Base-by-base conservation (phyloP, 176 grass and related monocot genomes). In the Ampelocalamus luodianensis region DNA sequence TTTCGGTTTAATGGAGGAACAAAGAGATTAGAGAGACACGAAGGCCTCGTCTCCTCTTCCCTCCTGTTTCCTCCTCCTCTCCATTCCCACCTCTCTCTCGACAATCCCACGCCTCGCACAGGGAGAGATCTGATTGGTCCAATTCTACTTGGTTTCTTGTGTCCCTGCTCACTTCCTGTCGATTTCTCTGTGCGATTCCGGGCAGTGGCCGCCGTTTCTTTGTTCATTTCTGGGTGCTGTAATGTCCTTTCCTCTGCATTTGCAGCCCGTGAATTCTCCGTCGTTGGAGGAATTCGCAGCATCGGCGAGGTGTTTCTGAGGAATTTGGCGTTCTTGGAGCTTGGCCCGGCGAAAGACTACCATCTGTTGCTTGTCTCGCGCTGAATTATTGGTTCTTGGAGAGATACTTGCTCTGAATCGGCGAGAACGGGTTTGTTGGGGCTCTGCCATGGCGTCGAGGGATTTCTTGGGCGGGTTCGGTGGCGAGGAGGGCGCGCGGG, bases 401-500 rank as follows among this genome's bases (percentile, higher is more conserved):
- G 38, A 48, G 24, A n/a, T 55, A 36, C 63, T 78, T 76, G 80
- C 59, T 55, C 58, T 22, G 73, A 43, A 13, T 55, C 44, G 10
- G 45, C 14, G 56, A 59, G 3, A 23, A 23, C 9, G 23, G 77
- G 65, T 1, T 3, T 26, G 63, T 1, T 60, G 65, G 22, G 23
- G 38, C n/a, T 53, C 13, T 17, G 71, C 16, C 79, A 90, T 91
- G 76, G 78, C 69, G 18, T 79, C 88, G 27, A 84, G 79, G 59
- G 93, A 99, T 72, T 96, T 99, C n/a, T 73, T 99, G 23, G 85
- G 88, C 14, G 10, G 74, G 20, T 94, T 98, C n/a, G 91, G 82
- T 26, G 72, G 54, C 23, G 79, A 89, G 78, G 72, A 66, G 36
- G 76, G 59, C 32, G 53, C 42, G 9, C 16, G 22, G 6, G 68